These are phyloP conservation scores for Neostapfia colusana DNA, from an alignment of 176 grass and related monocot species.

Conservation along the genomic window DNA sequence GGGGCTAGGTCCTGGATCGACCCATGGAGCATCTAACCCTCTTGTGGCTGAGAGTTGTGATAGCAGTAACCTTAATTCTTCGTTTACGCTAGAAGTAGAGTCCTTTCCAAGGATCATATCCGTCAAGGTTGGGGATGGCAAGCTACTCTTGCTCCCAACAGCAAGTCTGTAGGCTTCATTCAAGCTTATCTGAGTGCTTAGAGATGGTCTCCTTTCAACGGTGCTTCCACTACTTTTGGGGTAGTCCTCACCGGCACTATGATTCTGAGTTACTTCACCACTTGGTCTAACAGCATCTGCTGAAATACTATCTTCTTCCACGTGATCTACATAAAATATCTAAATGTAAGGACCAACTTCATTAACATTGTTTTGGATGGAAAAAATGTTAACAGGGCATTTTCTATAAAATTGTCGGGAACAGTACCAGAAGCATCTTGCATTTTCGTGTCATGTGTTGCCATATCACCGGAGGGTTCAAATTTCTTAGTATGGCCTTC, in stretches of 20 bases:
- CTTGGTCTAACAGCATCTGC: slow-evolving; percentile 28
- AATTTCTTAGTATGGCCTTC: slow-evolving; percentile 31
- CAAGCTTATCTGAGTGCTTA: slow-evolving; percentile 69
- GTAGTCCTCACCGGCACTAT: slow-evolving; percentile 34
- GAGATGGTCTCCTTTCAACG: slow-evolving; percentile 45
- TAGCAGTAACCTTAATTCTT: slow-evolving; percentile 75
- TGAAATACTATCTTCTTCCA: slow-evolving; percentile 28
- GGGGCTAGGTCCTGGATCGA: slow-evolving; percentile 65
- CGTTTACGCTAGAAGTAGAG: slow-evolving; percentile 67
- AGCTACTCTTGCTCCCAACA: slow-evolving; percentile 51
- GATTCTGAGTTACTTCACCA: slow-evolving; percentile 35
- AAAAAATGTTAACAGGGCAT: slow-evolving; percentile 33
- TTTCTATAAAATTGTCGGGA: slow-evolving; percentile 20
- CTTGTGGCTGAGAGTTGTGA: slow-evolving; percentile 74
- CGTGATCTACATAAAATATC: slow-evolving; percentile 28
- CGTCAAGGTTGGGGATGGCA: slow-evolving; percentile 61
- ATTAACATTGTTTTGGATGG: slow-evolving; percentile 16
- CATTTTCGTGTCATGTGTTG: slow-evolving; percentile 13
- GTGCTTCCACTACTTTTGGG: slow-evolving; percentile 33
- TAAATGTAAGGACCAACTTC: slow-evolving; percentile 26
- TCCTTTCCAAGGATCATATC: slow-evolving; percentile 90
- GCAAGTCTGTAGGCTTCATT: slow-evolving; percentile 79
- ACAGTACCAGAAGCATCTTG: slow-evolving; percentile 34
- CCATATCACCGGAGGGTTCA: slow-evolving; percentile 26
- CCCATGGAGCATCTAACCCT: slow-evolving; percentile 58